Conservation (phyloP, 768 basidiomycete species). For the Naematelia aurantialba region DNA sequence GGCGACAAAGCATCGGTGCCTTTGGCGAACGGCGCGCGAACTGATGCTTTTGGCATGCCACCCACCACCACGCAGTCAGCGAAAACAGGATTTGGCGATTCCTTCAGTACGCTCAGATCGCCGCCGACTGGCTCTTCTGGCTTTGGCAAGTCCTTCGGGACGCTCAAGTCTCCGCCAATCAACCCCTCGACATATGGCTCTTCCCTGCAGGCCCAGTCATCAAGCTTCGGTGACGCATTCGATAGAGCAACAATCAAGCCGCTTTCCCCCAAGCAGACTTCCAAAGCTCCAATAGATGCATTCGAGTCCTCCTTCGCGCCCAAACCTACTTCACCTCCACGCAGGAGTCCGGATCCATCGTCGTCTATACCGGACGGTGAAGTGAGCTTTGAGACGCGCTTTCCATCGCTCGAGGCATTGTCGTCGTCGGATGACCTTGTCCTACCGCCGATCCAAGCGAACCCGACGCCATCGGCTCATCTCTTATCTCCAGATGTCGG, state of each 20-base stretch:
- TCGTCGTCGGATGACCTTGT: slow-evolving; percentile 16
- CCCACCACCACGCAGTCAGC: neutral
- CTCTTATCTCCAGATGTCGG: slow-evolving; percentile 26
- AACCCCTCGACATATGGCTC: slow-evolving; percentile 22
- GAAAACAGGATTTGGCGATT: slow-evolving; percentile 32
- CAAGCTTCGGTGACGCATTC: slow-evolving; percentile 20
- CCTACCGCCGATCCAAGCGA: slow-evolving; percentile 6
- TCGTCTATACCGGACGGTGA: slow-evolving; percentile 29
- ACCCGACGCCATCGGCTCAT: slow-evolving; percentile 7
- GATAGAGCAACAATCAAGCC: neutral
- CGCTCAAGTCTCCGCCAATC: slow-evolving; percentile 3
- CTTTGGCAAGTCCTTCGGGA: slow-evolving; percentile 30
- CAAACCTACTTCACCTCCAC: neutral
- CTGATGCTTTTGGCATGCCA: slow-evolving; percentile 42
- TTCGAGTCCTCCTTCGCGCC: slow-evolving; percentile 1
- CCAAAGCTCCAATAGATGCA: neutral
- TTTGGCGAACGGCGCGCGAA: neutral
- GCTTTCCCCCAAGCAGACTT: slow-evolving; percentile 6
- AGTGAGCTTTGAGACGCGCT: slow-evolving; percentile 61
- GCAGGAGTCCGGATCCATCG: slow-evolving; percentile 19
- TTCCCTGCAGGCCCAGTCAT: slow-evolving; percentile 18
- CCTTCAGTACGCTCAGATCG: slow-evolving; percentile 16
- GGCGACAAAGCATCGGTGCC: slow-evolving; percentile 15
- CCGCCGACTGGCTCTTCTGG: slow-evolving; percentile 12
- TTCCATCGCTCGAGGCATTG: slow-evolving; percentile 81